phyloP scores from a whole-genome alignment of 1,284 basidiomycete species.

The Chondrostereum purpureum region DNA sequence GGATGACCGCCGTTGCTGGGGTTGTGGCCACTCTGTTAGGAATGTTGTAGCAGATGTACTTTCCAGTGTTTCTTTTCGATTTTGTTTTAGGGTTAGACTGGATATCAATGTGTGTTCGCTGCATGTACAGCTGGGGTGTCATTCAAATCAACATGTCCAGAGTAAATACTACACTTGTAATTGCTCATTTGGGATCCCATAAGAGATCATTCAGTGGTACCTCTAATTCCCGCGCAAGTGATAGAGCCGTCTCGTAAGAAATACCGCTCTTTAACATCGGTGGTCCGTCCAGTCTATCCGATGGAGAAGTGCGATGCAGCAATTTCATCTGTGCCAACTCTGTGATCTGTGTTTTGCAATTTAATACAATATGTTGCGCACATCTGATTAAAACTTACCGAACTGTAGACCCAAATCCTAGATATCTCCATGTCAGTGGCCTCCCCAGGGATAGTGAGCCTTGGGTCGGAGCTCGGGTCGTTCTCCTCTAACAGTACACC shows the following conservation, averaged over 20 bases:
- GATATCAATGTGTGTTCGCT: no score
- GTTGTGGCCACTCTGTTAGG: no score
- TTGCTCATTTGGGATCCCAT: conserved; percentile 3
- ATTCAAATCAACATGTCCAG: no score
- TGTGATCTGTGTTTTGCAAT: conserved; percentile 56
- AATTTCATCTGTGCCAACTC: conserved; percentile 67
- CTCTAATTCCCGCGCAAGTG: background rate
- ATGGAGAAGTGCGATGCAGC: conserved; percentile 57
- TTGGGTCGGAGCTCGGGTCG: conserved; percentile 47
- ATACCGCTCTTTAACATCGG: conserved; percentile 67
- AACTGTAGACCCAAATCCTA: conserved; percentile 49
- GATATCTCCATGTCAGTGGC: conserved; percentile 65
- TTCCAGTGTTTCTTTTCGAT: no score
- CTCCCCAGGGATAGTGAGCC: conserved; percentile 50
- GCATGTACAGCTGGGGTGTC: no score
- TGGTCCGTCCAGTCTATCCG: conserved; percentile 64
- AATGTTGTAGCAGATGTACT: no score
- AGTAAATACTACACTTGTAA: no score
- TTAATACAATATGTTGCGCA: no score
- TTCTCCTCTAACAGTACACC: conserved; percentile 82
- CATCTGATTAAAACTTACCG: no score
- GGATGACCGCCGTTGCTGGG: no score
- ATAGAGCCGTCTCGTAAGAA: background rate
- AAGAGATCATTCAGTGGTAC: conserved; percentile 1
- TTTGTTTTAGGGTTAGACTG: no score